Conservation (phyloP, 2,329 filamentous ascomycete species). For the Alternaria metachromatica region DNA sequence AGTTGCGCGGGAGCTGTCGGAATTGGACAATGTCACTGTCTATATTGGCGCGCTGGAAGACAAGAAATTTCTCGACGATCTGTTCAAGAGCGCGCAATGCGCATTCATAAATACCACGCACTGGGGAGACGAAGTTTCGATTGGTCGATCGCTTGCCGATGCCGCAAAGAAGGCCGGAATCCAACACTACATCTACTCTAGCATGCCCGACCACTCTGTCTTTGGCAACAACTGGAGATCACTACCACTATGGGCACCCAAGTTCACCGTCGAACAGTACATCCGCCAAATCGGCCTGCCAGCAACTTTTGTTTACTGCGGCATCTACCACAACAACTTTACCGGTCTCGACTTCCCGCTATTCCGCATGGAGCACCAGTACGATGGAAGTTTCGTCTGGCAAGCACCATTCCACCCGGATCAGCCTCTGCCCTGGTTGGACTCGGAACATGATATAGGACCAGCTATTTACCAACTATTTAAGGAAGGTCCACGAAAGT, state of each 20-base stretch:
- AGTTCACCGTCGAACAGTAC: slow-evolving; percentile 92
- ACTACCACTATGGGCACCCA: slow-evolving; percentile 88
- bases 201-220: slow-evolving; percentile 91
- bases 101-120: slow-evolving; percentile 99
- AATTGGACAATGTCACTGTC: slow-evolving; percentile 80
- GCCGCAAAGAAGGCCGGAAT: slow-evolving; percentile 85
- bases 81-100: slow-evolving; percentile 84
- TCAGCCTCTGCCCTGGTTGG: slow-evolving; percentile 89
- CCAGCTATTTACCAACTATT: slow-evolving; percentile 92
- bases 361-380: slow-evolving; percentile 90
- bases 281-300: slow-evolving; percentile 81
- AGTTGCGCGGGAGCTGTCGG: slow-evolving; percentile 84
- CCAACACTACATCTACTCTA: slow-evolving; percentile 93
- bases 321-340: slow-evolving; percentile 99
- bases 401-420: slow-evolving; percentile 92
- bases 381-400: slow-evolving; percentile 89
- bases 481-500: slow-evolving; percentile 87
- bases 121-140: slow-evolving; percentile 91
- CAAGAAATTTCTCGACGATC: slow-evolving; percentile 75
- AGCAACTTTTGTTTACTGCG: slow-evolving; percentile 92
- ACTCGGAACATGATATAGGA: slow-evolving; percentile 94
- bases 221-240: slow-evolving; percentile 80
- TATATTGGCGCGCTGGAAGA: slow-evolving; percentile 71
- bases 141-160: slow-evolving; percentile 86
- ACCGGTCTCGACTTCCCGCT: slow-evolving; percentile 90